Base-by-base conservation (phyloP, 192 early-diverging fungal genomes). In the Backusella tuberculispora region DNA sequence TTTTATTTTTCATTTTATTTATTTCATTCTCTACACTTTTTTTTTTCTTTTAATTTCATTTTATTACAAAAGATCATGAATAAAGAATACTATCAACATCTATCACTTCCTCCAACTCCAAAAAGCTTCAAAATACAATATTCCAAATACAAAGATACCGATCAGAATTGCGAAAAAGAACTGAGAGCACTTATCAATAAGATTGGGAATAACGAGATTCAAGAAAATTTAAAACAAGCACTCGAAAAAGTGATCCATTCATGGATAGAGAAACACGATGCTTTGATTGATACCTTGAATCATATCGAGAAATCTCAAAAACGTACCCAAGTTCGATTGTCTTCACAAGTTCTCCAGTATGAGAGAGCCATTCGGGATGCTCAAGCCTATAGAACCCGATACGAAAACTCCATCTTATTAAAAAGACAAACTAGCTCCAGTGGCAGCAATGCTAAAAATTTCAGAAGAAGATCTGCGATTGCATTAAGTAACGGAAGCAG, bases 211-310 rank as follows among this genome's bases (percentile, higher is more conserved):
- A 63, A 65, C 5, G 42, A 63, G 9, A 24, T 76, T 15, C 66
- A 44, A 70, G 26, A 69, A 45, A 67, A 66, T 43, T 7, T 76
- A 1, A 19, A 63, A 17, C 34, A 29, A 1, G 40, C 65, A 9
- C 56, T 76, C 7, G 74, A 70, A 19, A 17, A 21, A 24, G 14
- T 63, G 4, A 21, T 17, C 15, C 19, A 19, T 5, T 44, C 38
- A 26, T 76, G 74, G 63, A 70, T 37, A 63, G 12, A 45, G 17
- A 46, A 66, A 42, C 74, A 76, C 12, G 66, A 69, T 63, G 13
- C 17, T 9, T 12, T 70, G 41, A 64, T 63, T 24, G 40, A 42
- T 40, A n/a, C 53, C 13, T 42, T 73, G 0, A 26, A 46, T 34
- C 40, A 13, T 26, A n/a, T 45, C 14, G 71, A 60, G 13, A 37